Percentiles rank a stretch among this genome's conserved stretches.
Evolutionary conservation across 2,329 filamentous ascomycete species (phyloP).

Genomic region (Trichoderma sp.): DNA sequence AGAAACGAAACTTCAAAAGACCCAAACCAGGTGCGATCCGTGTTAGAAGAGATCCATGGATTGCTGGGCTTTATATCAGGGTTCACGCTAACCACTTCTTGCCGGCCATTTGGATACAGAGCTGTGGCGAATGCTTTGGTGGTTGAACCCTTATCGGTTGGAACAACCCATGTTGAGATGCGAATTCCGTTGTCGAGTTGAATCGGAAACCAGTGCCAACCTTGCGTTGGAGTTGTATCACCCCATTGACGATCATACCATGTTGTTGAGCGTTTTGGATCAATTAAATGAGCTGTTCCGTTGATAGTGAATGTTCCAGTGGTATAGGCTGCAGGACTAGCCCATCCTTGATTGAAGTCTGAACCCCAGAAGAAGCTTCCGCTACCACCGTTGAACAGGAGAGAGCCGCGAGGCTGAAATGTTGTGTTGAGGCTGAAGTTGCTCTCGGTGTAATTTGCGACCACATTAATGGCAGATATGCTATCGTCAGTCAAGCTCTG

Average conservation of each 20-base stretch:
- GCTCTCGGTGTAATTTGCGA: not conserved
- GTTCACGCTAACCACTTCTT: slow-evolving; percentile 1
- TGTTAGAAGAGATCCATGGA: not conserved
- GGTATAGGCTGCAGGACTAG: not conserved
- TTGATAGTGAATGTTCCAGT: not conserved
- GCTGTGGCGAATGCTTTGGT: not conserved
- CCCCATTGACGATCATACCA: slow-evolving; percentile 6
- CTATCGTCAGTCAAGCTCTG: not conserved
- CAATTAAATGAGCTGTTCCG: not conserved
- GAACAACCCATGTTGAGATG: not conserved
- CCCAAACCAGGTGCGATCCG: slow-evolving; percentile 1
- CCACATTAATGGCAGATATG: not conserved
- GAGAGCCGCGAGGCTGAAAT: not conserved
- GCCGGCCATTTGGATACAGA: not conserved
- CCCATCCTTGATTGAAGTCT: not conserved
- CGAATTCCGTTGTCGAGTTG: slow-evolving; percentile 1
- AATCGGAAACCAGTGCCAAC: slow-evolving; percentile 2
- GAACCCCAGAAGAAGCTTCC: slow-evolving; percentile 10
- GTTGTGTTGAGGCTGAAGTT: slow-evolving; percentile 1
- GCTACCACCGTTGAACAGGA: not conserved
- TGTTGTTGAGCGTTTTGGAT: not conserved
- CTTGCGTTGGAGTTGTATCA: not conserved
- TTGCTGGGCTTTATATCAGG: not conserved
- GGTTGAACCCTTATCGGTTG: not conserved
- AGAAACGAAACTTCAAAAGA: slow-evolving; percentile 10